A percentile compares a stretch with the other conserved stretches of the same genome.
These are phyloP conservation scores for Macrolepiota dolichaula DNA, from an alignment of 768 basidiomycete genomes.

Conservation along the genomic window DNA sequence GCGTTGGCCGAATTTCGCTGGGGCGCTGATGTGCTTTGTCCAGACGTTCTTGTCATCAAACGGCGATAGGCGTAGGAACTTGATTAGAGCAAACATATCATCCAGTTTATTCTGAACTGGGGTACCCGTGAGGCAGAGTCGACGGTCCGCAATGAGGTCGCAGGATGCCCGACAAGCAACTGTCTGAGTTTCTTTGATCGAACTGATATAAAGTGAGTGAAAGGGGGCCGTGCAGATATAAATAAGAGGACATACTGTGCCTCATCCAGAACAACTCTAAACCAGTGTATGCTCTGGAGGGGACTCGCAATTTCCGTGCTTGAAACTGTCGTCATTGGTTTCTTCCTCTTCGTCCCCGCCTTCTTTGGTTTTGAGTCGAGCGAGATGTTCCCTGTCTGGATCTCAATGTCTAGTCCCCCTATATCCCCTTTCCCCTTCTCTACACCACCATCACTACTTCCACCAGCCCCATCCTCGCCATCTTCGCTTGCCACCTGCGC, in stretches of 20 bases:
- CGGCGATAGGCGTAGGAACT: constrained; percentile 88
- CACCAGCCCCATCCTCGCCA: constrained; percentile 66
- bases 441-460: constrained; percentile 64
- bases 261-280: constrained; percentile 89
- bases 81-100: constrained; percentile 95
- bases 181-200: constrained; percentile 93
- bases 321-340: constrained; percentile 29
- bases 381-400: constrained; percentile 19
- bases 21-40: constrained; percentile 90
- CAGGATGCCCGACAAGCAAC: constrained; percentile 95
- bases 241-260: constrained; percentile 72
- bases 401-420: background rate
- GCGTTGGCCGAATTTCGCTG: constrained; percentile 88
- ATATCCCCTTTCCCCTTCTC: constrained; percentile 63
- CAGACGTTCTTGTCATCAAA: constrained; percentile 92
- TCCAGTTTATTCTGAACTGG: constrained; percentile 99
- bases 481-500: constrained; percentile 56
- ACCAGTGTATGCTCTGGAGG: constrained; percentile 95
- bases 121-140: constrained; percentile 94
- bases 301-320: constrained; percentile 63
- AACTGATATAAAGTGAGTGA: constrained; percentile 43
- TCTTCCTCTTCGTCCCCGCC: constrained; percentile 64
- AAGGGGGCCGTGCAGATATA: background rate
- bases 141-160: constrained; percentile 89
- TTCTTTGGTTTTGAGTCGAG: constrained; percentile 64